phyloP scores from a whole-genome alignment of 106 monocot species.

The Vanilla planifolia region DNA sequence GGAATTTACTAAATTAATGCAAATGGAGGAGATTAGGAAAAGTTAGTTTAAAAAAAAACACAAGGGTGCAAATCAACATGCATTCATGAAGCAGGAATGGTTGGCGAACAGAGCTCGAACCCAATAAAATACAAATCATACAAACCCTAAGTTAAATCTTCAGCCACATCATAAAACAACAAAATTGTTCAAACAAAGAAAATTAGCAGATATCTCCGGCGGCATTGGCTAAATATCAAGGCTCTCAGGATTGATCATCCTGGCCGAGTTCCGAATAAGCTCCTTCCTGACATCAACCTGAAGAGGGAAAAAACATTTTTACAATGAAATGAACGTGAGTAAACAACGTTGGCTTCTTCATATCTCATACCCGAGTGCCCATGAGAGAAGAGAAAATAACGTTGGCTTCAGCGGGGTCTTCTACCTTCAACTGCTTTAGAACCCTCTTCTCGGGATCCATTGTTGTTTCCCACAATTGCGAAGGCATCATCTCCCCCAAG shows the following conservation, averaged over 20 bases:
- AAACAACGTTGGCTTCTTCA: constrained; percentile 18
- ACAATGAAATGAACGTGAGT: not conserved
- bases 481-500: constrained; percentile 98
- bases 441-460: constrained; percentile 82
- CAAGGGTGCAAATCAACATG: no score
- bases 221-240: constrained; percentile 92
- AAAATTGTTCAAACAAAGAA: no score
- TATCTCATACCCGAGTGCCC: constrained; percentile 85
- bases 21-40: no score
- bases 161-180: not conserved
- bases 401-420: constrained; percentile 94
- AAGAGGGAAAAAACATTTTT: not conserved
- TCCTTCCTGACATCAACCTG: constrained; percentile 88
- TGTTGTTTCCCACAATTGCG: constrained; percentile 94
- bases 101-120: not conserved
- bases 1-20: no score
- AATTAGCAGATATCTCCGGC: no score
- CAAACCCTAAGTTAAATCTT: not conserved
- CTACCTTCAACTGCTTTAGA: constrained; percentile 80
- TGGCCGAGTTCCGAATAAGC: constrained; percentile 65
- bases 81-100: no score
- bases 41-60: no score
- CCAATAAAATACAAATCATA: not conserved
- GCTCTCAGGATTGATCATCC: constrained; percentile 61
- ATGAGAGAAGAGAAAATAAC: constrained; percentile 91